Base-by-base conservation (phyloP, 1,139 yeast species). In the Wickerhamiella pararugosa region DNA sequence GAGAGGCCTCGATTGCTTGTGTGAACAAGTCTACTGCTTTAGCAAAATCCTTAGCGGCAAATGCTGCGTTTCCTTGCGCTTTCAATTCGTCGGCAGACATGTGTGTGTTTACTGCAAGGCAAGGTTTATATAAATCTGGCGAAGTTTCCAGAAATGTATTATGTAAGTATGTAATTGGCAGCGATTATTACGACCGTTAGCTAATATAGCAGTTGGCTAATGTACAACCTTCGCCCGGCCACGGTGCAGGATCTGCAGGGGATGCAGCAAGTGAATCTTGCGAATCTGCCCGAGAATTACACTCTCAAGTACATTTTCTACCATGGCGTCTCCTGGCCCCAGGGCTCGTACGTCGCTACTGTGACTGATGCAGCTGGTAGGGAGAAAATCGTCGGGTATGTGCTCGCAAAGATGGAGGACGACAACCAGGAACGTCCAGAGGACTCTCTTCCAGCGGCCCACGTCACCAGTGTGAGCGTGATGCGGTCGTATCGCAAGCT, bases 321-420 rank as follows among this genome's bases (percentile, higher is more conserved):
- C 61, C 99, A 90, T 61, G 73, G 86, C 15, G 66, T 87, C 45
- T 79, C 96, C 35, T 90, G 98, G 98, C 98, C 99, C 2, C 95
- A 90, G 60, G 93, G 94, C 6, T 83, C 95, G 40, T 90, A 79
- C 65, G 98, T 90, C 31, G 98, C 98, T 25, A 79, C 92, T 1
- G 82, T 92, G 1, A 76, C 71, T 2, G 72, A 67, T 42, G 53
- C 62, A 9, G 59, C 56, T 26, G 61, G 56, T 30, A 61, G 36
- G 32, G 94, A 83, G 58, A 79, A 83, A 51, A 71, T 90, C 38
- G 93, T 90, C 32, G 98, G 98, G 4, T 92, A 90, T 58, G 97
- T 84, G 4, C 69, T 90, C 51, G 94, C 94, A 1, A 90, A 90
- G 60, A 83, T 90, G 94, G 95, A 90, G 54, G 98, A 92, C 58